Conservation (phyloP, 2,329 filamentous ascomycete genomes). For the Botrytis byssoidea region DNA sequence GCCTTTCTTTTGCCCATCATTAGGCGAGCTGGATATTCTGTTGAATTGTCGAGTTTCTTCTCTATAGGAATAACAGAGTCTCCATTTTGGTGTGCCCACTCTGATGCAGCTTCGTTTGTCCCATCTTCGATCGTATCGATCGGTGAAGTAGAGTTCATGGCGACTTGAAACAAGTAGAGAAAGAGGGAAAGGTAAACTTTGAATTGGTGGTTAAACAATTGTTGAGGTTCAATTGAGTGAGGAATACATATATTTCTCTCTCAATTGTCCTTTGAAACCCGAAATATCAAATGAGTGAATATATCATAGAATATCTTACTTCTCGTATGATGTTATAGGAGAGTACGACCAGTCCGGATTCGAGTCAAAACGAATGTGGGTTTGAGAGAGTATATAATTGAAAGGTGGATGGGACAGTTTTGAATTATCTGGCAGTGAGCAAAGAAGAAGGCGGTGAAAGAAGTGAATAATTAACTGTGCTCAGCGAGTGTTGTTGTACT, state of each 20-base stretch:
- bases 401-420: constrained; percentile 17
- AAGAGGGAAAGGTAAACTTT: constrained; percentile 4
- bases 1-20: constrained; percentile 45
- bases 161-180: not conserved
- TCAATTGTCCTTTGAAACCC: constrained; percentile 18
- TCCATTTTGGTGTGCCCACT: constrained; percentile 29
- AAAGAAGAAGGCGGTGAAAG: constrained; percentile 17
- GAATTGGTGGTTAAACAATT: constrained; percentile 5
- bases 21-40: constrained; percentile 21
- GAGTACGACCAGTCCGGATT: not conserved
- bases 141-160: constrained; percentile 17
- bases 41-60: constrained; percentile 25
- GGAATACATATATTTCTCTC: constrained; percentile 17
- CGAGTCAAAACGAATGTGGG: constrained; percentile 21
- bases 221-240: constrained; percentile 21
- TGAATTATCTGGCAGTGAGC: constrained; percentile 9
- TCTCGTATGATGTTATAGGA: constrained; percentile 10
- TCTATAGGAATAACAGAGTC: constrained; percentile 24
- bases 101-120: constrained; percentile 26
- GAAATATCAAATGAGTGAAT: constrained; percentile 18
- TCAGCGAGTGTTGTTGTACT: not conserved
- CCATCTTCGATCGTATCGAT: constrained; percentile 20
- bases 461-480: constrained; percentile 2
- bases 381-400: constrained; percentile 11
- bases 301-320: constrained; percentile 16